Evolutionary conservation across 805 yeast species (phyloP).

Genomic region (Monosporozyma yasuniensis): DNA sequence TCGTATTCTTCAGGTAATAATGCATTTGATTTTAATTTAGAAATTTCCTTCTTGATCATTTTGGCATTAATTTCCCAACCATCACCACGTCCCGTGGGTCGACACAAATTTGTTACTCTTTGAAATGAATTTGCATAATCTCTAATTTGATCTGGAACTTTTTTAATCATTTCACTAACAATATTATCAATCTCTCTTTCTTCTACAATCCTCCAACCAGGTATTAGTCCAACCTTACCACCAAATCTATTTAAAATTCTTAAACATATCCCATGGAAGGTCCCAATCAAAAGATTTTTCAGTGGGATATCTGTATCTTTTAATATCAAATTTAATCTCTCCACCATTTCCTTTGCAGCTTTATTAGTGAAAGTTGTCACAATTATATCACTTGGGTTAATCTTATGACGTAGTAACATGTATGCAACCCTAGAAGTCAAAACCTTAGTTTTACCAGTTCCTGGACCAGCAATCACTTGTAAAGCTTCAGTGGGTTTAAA

Average conservation of each 20-base stretch:
- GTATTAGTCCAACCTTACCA: constrained; percentile 34
- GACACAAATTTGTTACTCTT: constrained; percentile 24
- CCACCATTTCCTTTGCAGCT: constrained; percentile 81
- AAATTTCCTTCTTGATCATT: constrained; percentile 38
- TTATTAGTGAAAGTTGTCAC: constrained; percentile 91
- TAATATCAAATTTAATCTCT: constrained; percentile 41
- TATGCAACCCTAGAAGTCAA: constrained; percentile 71
- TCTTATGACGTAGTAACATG: constrained; percentile 41
- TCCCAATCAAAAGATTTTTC: constrained; percentile 59
- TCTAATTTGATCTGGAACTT: constrained; percentile 27
- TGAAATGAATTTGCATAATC: constrained; percentile 25
- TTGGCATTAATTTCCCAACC: constrained; percentile 36
- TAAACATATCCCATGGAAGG: constrained; percentile 80
- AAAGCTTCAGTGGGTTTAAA: constrained; percentile 34
- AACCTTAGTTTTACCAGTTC: constrained; percentile 76
- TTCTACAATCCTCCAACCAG: constrained; percentile 48
- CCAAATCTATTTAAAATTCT: constrained; percentile 52
- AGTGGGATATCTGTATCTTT: constrained; percentile 27
- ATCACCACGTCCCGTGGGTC: constrained; percentile 15
- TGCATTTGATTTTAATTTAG: constrained; percentile 49
- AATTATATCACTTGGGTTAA: constrained; percentile 55
- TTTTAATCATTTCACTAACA: constrained; percentile 30
- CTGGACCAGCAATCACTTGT: constrained; percentile 58
- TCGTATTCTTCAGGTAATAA: constrained; percentile 36
- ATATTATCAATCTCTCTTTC: constrained; percentile 45